Conservation (phyloP, 202 grass and related monocot species). For the Panicum virgatum region DNA sequence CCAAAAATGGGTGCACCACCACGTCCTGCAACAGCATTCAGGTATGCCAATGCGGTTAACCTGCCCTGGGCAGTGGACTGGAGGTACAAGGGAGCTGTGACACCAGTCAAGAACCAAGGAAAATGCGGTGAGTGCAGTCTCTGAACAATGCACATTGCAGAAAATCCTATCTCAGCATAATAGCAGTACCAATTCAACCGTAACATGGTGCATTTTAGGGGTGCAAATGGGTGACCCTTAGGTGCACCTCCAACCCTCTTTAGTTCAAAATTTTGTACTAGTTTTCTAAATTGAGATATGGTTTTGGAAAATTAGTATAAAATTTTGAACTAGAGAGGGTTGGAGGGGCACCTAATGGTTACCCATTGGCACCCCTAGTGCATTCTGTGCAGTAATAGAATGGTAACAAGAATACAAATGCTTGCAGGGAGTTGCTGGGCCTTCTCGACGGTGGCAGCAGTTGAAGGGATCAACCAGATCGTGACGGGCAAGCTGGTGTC, state of each 20-base stretch:
- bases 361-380: no score
- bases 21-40: slow-evolving; percentile 29
- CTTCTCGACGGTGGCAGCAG: slow-evolving; percentile 77
- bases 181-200: neutral
- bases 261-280: no score
- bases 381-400: neutral
- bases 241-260: no score
- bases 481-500: slow-evolving; percentile 63
- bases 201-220: neutral
- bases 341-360: no score
- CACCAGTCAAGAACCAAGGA: slow-evolving; percentile 78
- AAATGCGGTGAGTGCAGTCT: slow-evolving; percentile 55
- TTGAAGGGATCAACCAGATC: slow-evolving; percentile 88
- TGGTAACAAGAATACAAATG: neutral
- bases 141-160: neutral
- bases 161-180: neutral
- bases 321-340: no score
- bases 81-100: slow-evolving; percentile 77
- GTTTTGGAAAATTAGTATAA: no score
- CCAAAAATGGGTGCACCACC: slow-evolving; percentile 10
- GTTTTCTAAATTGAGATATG: no score
- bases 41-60: slow-evolving; percentile 37
- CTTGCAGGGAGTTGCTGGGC: slow-evolving; percentile 82
- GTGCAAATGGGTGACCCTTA: no score
- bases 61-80: slow-evolving; percentile 70